These are phyloP conservation scores for Uncinocarpus reesii DNA, from an alignment of 2,329 filamentous ascomycete genomes.

Conservation along the genomic window DNA sequence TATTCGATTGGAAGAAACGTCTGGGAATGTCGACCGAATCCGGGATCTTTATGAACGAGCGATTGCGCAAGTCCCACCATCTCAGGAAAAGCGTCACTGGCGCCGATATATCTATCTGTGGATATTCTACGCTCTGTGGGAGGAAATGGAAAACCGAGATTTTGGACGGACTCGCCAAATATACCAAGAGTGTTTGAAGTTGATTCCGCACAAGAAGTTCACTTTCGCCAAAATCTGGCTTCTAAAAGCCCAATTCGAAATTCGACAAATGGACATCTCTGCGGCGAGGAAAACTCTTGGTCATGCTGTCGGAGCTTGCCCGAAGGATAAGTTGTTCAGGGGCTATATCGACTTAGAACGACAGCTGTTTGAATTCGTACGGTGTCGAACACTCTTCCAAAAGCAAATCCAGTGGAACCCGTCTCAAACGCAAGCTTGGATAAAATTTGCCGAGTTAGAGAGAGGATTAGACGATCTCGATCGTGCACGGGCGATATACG, in stretches of 20 bases:
- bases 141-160: slow-evolving; percentile 78
- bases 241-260: slow-evolving; percentile 83
- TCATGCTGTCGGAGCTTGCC: slow-evolving; percentile 82
- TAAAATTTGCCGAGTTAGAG: slow-evolving; percentile 89
- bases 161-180: slow-evolving; percentile 71
- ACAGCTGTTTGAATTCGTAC: slow-evolving; percentile 84
- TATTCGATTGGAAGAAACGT: slow-evolving; percentile 75
- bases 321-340: slow-evolving; percentile 89
- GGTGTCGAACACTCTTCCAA: slow-evolving; percentile 83
- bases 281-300: slow-evolving; percentile 81
- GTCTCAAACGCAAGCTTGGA: slow-evolving; percentile 87
- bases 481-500: slow-evolving; percentile 79
- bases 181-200: slow-evolving; percentile 74
- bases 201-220: slow-evolving; percentile 93
- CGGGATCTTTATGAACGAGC: slow-evolving; percentile 91
- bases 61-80: slow-evolving; percentile 88
- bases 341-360: slow-evolving; percentile 89
- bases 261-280: slow-evolving; percentile 72
- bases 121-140: slow-evolving; percentile 94
- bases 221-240: slow-evolving; percentile 97
- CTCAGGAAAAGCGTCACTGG: slow-evolving; percentile 95
- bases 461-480: slow-evolving; percentile 82
- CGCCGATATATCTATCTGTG: slow-evolving; percentile 93
- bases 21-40: slow-evolving; percentile 70
- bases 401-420: slow-evolving; percentile 91